Base-by-base conservation (phyloP, 2,329 filamentous ascomycete genomes). In the Neonectria magnoliae region DNA sequence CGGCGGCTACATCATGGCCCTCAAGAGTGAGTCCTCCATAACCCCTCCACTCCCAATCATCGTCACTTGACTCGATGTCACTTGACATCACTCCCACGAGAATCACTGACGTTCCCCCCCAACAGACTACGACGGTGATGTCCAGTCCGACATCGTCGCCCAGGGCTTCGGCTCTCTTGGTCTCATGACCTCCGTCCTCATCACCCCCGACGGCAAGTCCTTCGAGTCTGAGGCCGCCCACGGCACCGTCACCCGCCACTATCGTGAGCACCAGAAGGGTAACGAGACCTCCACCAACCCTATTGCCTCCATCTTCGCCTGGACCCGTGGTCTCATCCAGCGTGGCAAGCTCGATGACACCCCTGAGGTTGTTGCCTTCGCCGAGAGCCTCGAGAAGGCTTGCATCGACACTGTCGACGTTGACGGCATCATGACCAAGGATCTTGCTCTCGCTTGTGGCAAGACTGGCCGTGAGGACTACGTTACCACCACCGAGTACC, bases 401-500 rank as follows among this genome's bases (percentile, higher is more conserved):
- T 98, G 96, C 80, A 86, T 98, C 64, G 94, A 98, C 80, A 95
- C 95, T 27, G 96, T 99, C 72, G 93, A 98, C 79, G 81, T 92
- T 64, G 95, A 98, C 78, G 93, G 93, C 68, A 92, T 98, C 84
- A 99, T 98, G 96, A 99, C 96, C 81, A 99, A 99, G 90, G 96
- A 99, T 82, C 83, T 99, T 74, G 96, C 96, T n/a, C 88, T 98
- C 64, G 92, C 94, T 53, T 96, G 93, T 79, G 96, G 96, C 76
- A 94, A 94, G 87, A 94, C 91, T 75, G 91, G 88, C 67, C 88
- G 93, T 71, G 88, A 88, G 74, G 91, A 93, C 77, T 98, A 94
- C 83, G 96, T 97, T 73, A 98, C 94, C 57, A 98, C 95, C 62
- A 88, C 86, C 73, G 92, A 97, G 84, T 99, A 98, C 84, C 84